Base-by-base conservation (phyloP, 768 basidiomycete genomes). In the Leccinum subgranulosum region DNA sequence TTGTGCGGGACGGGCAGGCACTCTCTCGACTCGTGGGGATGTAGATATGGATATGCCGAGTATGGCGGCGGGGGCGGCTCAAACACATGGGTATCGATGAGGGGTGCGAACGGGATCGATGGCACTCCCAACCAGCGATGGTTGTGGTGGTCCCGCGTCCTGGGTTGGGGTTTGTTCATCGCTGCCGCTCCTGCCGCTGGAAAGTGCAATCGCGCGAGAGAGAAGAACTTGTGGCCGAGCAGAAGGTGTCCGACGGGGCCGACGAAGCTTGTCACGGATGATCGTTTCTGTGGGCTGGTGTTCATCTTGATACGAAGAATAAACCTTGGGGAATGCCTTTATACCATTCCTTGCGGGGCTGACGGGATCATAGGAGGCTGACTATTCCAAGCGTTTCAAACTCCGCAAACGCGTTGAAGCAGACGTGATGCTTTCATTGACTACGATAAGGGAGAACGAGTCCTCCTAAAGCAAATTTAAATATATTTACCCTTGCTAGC, bases 41-140 rank as follows among this genome's bases (percentile, higher is more conserved):
- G 36, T 2, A 57, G 52, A 19, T 23, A 53, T 5, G 45, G 52
- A 25, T 23, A 53, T 4, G 45, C 59, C 28, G 66, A 57, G 58
- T 68, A 70, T 0, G 68, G 60, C 0, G 66, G 69, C 15, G 64
- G 64, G 1, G 71, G 70, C 7, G 64, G 69, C 34, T 60, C 67
- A 60, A 71, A 71, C 4, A 47, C 56, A 3, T 71, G 61, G 1
- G 57, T 62, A 50, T 71, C 70, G 33, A 71, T 60, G 25, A 65
- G 61, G 21, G 71, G 71, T 10, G 70, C 70, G 28, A 65, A 67
- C 2, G 70, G 67, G 52, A 68, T 51, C 0, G 69, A 66, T 17
- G 63, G 52, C 4, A 58, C 53, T 21, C 50, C 14, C 23, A 57
- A 39, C 36, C 36, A 6, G 36, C 36, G 36, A 39, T 39, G 17